phyloP scores from a whole-genome alignment of 2,329 filamentous ascomycete genomes.

The Purpureocillium takamizusanense region DNA sequence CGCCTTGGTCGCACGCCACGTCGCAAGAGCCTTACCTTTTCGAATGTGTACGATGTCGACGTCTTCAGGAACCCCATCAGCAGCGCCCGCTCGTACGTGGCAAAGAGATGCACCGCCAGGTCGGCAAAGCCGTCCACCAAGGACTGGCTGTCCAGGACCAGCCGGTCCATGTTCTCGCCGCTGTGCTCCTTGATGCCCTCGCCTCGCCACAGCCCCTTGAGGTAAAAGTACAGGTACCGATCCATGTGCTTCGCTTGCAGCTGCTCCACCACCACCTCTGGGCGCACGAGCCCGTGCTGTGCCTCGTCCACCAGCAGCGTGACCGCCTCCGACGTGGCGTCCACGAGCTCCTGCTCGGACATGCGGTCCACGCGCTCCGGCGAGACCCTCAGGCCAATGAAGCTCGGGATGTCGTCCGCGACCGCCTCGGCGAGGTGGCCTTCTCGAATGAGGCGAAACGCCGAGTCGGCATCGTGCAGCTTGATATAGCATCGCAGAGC shows the following conservation, averaged over 20 bases:
- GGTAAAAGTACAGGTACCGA: constrained; percentile 85
- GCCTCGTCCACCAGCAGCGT: constrained; percentile 84
- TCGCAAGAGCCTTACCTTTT: constrained; percentile 42
- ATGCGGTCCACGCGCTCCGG: constrained; percentile 59
- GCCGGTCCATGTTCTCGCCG: constrained; percentile 44
- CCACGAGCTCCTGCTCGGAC: constrained; percentile 61
- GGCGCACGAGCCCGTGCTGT: constrained; percentile 75
- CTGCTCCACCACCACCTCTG: constrained; percentile 69
- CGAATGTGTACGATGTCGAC: constrained; percentile 82
- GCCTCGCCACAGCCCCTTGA: constrained; percentile 77
- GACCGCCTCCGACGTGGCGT: constrained; percentile 74
- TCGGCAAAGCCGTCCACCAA: constrained; percentile 84
- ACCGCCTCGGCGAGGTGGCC: constrained; percentile 86
- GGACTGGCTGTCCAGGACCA: constrained; percentile 50
- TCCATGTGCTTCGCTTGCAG: constrained; percentile 58
- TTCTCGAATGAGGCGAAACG: constrained; percentile 77
- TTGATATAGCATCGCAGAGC: constrained; percentile 83
- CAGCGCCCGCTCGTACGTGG: constrained; percentile 67
- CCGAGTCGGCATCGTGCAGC: constrained; percentile 83
- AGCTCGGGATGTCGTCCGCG: constrained; percentile 79
- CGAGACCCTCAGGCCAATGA: constrained; percentile 80
- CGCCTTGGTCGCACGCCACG: too few species aligned
- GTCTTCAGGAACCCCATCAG: constrained; percentile 82
- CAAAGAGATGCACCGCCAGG: constrained; percentile 77
- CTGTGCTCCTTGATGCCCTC: constrained; percentile 50